These are phyloP conservation scores for Pseudocohnilembus persalinus DNA, from an alignment of 169 alveolate species.

Conservation along the genomic window DNA sequence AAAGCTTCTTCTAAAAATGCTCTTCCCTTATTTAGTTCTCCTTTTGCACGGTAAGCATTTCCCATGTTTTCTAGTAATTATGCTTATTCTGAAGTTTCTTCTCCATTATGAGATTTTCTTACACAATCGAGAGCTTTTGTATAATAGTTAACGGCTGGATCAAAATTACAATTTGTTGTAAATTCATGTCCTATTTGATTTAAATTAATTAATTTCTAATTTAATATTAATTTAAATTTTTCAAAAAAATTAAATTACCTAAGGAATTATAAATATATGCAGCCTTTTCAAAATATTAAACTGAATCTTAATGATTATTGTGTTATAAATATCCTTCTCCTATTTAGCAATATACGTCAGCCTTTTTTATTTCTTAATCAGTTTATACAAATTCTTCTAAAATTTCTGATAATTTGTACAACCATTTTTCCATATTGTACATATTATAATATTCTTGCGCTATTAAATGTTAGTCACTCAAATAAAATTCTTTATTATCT, in stretches of 20 bases:
- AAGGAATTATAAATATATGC: not conserved
- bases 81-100: constrained; percentile 40
- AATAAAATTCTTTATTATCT: constrained; percentile 15
- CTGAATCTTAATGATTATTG: constrained; percentile 10
- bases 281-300: not conserved
- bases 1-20: constrained; percentile 47
- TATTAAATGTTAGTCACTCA: constrained; percentile 26
- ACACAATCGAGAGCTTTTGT: constrained; percentile 38
- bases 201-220: constrained; percentile 31
- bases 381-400: constrained; percentile 26
- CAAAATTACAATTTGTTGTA: constrained; percentile 20
- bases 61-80: constrained; percentile 42
- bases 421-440: constrained; percentile 34
- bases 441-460: constrained; percentile 27
- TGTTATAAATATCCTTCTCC: constrained; percentile 38
- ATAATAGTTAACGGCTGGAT: constrained; percentile 38
- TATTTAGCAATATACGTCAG: constrained; percentile 27
- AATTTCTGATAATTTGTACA: constrained; percentile 29
- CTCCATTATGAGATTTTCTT: constrained; percentile 42
- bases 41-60: constrained; percentile 34
- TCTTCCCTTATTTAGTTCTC: constrained; percentile 30
- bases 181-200: constrained; percentile 34
- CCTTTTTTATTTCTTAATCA: constrained; percentile 21
- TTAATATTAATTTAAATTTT: constrained; percentile 24
- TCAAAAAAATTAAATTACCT: not conserved